Percentiles rank a stretch among this genome's conserved stretches.
Conservation (phyloP, 441 rosid genomes). For the Populus hybrid region DNA sequence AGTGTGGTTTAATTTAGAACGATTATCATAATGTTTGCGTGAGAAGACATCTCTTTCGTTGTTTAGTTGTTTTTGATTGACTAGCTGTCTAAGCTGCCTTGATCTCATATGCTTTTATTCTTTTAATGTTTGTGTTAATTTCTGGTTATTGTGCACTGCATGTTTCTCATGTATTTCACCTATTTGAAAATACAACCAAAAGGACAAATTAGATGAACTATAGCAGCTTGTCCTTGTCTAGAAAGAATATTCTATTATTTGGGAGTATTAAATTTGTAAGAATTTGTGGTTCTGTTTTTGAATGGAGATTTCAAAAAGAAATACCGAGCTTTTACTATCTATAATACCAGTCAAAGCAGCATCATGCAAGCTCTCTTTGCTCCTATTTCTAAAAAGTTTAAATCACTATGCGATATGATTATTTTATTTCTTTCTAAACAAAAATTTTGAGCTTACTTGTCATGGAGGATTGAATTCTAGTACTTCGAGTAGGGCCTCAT, state of each 20-base stretch:
- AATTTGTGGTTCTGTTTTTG: conserved; percentile 3
- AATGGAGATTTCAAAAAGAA: not conserved
- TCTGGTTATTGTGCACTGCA: not conserved
- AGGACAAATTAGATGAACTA: conserved; percentile 21
- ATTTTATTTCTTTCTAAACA: not conserved
- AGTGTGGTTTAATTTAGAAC: not conserved
- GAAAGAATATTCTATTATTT: conserved; percentile 23
- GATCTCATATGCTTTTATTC: conserved; percentile 2
- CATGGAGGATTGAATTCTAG: not conserved
- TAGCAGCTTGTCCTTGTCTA: conserved; percentile 27
- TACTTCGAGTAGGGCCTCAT: not conserved
- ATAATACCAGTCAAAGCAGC: not conserved
- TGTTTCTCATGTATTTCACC: not conserved
- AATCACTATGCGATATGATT: not conserved
- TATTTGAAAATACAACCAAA: conserved; percentile 6
- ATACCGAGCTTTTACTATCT: not conserved
- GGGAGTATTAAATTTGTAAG: not conserved
- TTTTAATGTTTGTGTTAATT: not conserved
- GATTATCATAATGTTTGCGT: not conserved
- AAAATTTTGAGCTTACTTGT: not conserved
- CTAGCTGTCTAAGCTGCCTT: not conserved
- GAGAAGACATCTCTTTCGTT: not conserved
- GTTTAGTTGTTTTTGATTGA: not conserved
- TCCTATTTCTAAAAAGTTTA: not conserved
- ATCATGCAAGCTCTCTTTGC: not conserved